Evolutionary conservation across 2,329 filamentous ascomycete species (phyloP).

Genomic region (Pyricularia grisea): DNA sequence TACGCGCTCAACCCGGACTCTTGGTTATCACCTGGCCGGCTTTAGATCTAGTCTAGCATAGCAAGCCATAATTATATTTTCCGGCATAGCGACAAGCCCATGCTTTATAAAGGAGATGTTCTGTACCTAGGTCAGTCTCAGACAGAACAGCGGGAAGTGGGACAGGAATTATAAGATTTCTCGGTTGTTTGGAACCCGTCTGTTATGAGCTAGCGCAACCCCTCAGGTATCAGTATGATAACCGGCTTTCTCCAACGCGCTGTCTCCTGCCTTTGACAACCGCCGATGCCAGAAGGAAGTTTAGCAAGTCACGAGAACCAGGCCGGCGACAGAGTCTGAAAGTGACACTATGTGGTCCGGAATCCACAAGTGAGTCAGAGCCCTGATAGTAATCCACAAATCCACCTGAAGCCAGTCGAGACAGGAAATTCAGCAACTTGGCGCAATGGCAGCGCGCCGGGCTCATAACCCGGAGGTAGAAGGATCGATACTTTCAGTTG

Average conservation of each 20-base stretch:
- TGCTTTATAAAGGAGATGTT: background rate
- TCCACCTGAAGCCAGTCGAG: background rate
- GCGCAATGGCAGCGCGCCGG: constrained; percentile 1
- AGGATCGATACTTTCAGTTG: background rate
- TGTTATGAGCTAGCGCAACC: background rate
- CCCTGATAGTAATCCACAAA: background rate
- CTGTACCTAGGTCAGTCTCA: background rate
- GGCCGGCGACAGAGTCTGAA: background rate
- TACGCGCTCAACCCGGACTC: background rate
- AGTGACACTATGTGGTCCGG: background rate
- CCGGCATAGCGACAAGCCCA: background rate
- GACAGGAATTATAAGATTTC: too few relatives aligned
- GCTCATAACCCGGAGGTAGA: constrained; percentile 1
- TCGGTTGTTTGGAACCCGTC: background rate
- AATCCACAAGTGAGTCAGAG: background rate
- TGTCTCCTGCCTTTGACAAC: background rate
- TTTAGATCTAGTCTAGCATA: background rate
- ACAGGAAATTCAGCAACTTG: background rate
- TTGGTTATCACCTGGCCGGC: background rate
- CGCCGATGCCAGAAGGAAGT: background rate
- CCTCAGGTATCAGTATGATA: background rate
- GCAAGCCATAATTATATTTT: background rate
- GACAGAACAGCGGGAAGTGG: too few relatives aligned
- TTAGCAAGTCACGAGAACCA: background rate
- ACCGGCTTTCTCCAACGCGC: background rate